Base-by-base conservation (phyloP, 805 yeast species). In the Candida suzukii region DNA sequence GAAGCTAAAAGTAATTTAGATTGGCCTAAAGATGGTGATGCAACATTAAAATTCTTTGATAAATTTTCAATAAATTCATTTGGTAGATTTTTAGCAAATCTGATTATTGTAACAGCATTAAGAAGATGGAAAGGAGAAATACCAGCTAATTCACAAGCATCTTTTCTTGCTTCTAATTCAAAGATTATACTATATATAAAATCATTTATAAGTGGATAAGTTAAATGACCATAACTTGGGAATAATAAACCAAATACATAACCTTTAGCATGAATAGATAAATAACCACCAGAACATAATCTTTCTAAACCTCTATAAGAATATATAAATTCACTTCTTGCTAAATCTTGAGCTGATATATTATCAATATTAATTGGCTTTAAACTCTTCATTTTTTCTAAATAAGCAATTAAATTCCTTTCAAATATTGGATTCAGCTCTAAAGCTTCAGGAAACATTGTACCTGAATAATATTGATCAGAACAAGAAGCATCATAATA, bases 71-170 rank as follows among this genome's bases (percentile, higher is more conserved):
- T 45, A 53, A 80, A 50, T 44, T 57, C 51, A 43, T 69, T 51
- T 49, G 76, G 40, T 50, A 76, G 48, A 44, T 60, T 63, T 14
- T 61, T 55, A 31, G 73, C 62, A 45, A 66, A 73, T 6, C 78
- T 67, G 26, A 76, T 52, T 21, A 69, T 63, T 0, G 81, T 76
- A 4, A 83, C 55, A 24, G 63, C 55, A 16, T 65, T 57, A 46
- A 75, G 70, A 19, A 75, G 49, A 8, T 60, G 51, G 2, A 74
- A 67, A 0, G 91, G 84, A 31, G 70, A 69, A 11, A 84, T 60
- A 26, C 71, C 72, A 0, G 82, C 81, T 42, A 84, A 60, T 48
- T 83, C 86, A 49, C 95, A 84, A 13, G 86, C 86, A 46, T 91
- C 97, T 45, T 86, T 79, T 67, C 84, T 73, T 35, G 70, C 73